Base-by-base conservation (phyloP, 129 eudicot genomes). In the Lactuca saligna region DNA sequence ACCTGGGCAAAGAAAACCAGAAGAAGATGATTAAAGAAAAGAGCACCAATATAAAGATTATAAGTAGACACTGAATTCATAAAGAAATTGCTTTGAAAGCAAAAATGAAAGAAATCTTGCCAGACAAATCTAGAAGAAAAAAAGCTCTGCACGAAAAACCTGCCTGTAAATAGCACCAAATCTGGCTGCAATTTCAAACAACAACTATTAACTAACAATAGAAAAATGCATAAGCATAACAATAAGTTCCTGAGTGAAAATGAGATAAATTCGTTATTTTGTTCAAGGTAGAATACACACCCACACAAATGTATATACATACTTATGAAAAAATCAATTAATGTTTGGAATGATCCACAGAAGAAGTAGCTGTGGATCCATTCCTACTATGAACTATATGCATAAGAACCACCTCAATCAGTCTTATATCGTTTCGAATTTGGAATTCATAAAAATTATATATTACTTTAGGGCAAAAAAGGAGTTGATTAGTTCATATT, bases 141-240 rank as follows among this genome's bases (percentile, higher is more conserved):
- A 72, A 77, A 70, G 20, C 34, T 56, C 46, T 38, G 63, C 59
- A 37, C 12, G 29, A 54, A 39, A 55, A 79, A 86, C 95, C 76
- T 88, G 85, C 98, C 98, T 86, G 98, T 91, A 73, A 88, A 91
- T 58, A 91, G 81, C 76, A 91, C 97, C 83, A 91, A 66, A 84
- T 91, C 97, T 68, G 97, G 97, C 97, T 91, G 97, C 94, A 88
- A 79, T 75, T 65, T 51, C 70, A 72, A 64, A 62, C 57, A 66
- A 61, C 63, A 67, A 39, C 42, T 39, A 53, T 7, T 41, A 75
- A 68, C 54, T 68, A 69, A 68, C 44, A 15, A 35, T 15, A 53
- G 17, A 50, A 68, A 67, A 41, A 46, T 58, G 62, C 34, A 58
- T 54, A 48, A 49, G 62, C 34, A 58, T 54, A 48, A 49, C 39